Evolutionary conservation across 2,329 filamentous ascomycete genomes (phyloP).

Genomic region (Nemania bipapillata): DNA sequence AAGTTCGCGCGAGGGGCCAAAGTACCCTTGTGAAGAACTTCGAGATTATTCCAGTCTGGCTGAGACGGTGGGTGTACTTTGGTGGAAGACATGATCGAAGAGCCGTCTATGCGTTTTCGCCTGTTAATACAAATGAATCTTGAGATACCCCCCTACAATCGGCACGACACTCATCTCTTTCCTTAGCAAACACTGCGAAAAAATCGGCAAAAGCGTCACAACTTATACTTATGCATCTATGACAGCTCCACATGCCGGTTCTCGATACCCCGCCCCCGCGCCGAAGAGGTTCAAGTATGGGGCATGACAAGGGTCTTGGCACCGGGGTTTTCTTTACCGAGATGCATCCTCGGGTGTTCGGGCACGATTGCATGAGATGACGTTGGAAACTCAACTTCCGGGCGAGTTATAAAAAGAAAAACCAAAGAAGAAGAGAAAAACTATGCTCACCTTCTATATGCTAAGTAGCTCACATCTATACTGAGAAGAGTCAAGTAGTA

Average conservation of each 20-base stretch:
- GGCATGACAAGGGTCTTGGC: conserved; percentile 10
- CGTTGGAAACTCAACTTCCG: not conserved
- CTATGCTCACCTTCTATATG: no score
- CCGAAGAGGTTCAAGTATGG: not conserved
- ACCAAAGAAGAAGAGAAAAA: no score
- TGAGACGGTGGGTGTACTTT: conserved; percentile 33
- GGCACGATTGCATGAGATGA: not conserved
- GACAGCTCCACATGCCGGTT: conserved; percentile 7
- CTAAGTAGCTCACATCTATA: no score
- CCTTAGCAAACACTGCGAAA: not conserved
- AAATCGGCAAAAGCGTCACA: not conserved
- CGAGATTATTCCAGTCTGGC: conserved; percentile 70
- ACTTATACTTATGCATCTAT: not conserved
- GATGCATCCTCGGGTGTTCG: not conserved
- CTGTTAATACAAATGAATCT: not conserved
- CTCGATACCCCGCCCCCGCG: conserved; percentile 17
- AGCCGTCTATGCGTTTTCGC: not conserved
- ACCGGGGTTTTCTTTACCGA: conserved; percentile 20
- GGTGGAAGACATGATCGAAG: conserved; percentile 28
- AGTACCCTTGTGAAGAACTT: conserved; percentile 67
- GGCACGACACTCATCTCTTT: not conserved
- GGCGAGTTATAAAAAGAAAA: no score
- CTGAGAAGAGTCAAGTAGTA: no score
- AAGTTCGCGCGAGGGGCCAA: conserved; percentile 67
- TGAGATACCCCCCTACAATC: not conserved